A percentile compares a stretch with the other conserved stretches of the same genome.
phyloP scores from a whole-genome alignment of 192 early-diverging fungal species.

The Cladochytrium replicatum region DNA sequence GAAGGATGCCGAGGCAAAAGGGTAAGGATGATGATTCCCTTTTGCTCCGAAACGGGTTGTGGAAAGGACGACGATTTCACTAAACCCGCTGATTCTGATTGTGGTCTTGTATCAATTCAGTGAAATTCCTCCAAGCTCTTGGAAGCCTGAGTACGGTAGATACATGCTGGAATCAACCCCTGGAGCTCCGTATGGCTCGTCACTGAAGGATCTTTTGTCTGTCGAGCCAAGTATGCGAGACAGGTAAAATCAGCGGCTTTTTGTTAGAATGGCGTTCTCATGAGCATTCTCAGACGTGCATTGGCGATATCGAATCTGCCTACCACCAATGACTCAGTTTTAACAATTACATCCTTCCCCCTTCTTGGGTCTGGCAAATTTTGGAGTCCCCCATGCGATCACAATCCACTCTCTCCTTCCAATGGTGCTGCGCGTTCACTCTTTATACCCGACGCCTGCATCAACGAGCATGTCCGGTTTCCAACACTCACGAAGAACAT shows the following conservation, averaged over 20 bases:
- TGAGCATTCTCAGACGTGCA: slow-evolving; percentile 42
- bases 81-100: slow-evolving; percentile 2
- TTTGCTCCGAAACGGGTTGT: no score
- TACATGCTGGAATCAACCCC: slow-evolving; percentile 98
- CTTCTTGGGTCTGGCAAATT: slow-evolving; percentile 71
- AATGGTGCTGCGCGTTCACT: slow-evolving; percentile 62
- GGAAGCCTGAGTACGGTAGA: slow-evolving; percentile 93
- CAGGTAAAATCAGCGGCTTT: slow-evolving; percentile 16
- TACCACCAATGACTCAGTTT: slow-evolving; percentile 58
- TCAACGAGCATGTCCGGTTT: slow-evolving; percentile 91
- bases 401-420: slow-evolving; percentile 15
- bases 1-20: slow-evolving; percentile 38
- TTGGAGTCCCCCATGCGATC: slow-evolving; percentile 58
- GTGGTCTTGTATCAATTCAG: slow-evolving; percentile 20
- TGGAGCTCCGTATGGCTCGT: slow-evolving; percentile 77
- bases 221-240: slow-evolving; percentile 83
- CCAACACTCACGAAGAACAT: slow-evolving; percentile 91
- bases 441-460: slow-evolving; percentile 88
- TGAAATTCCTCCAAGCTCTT: slow-evolving; percentile 55
- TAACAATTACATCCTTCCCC: slow-evolving; percentile 84
- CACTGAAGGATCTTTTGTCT: slow-evolving; percentile 62
- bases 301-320: slow-evolving; percentile 54
- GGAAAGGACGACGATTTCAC: no score
- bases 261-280: neutral
- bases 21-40: slow-evolving; percentile 29